phyloP scores from a whole-genome alignment of 2,329 filamentous ascomycete species.

The Colletotrichum sojae region DNA sequence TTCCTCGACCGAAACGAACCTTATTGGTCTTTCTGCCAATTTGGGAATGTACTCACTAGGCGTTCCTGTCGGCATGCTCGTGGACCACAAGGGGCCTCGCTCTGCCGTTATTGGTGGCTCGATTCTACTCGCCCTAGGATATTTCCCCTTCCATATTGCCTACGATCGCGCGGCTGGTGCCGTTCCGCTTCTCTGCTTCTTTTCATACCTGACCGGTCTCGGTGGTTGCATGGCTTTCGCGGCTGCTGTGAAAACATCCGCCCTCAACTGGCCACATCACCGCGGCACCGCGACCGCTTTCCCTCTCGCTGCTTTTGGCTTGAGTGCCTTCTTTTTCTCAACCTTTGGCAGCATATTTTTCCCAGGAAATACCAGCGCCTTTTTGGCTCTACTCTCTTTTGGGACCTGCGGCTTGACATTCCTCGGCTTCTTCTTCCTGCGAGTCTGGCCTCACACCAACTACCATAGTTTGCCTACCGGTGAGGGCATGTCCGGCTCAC shows the following conservation, averaged over 20 bases:
- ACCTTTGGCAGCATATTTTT: conserved; percentile 82
- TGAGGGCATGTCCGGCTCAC: conserved; percentile 46
- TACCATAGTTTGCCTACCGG: conserved; percentile 70
- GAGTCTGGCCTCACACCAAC: conserved; percentile 74
- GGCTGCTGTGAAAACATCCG: conserved; percentile 87
- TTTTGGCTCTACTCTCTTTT: conserved; percentile 83
- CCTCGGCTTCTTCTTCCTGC: conserved; percentile 86
- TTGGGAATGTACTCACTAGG: conserved; percentile 95
- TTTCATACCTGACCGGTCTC: conserved; percentile 86
- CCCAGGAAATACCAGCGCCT: conserved; percentile 84
- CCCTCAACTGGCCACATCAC: conserved; percentile 91
- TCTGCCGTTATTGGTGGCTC: conserved; percentile 83
- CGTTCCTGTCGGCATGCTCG: conserved; percentile 88
- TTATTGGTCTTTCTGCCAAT: conserved; percentile 89
- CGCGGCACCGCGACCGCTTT: conserved; percentile 95
- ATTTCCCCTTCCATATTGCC: conserved; percentile 86
- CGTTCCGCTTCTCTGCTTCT: conserved; percentile 80
- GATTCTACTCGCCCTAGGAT: conserved; percentile 81
- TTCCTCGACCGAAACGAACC: conserved; percentile 91
- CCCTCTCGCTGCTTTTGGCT: conserved; percentile 90
- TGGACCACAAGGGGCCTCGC: conserved; percentile 86
- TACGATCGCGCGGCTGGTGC: conserved; percentile 77
- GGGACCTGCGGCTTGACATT: conserved; percentile 85
- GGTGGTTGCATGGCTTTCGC: conserved; percentile 94
- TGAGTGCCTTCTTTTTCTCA: conserved; percentile 98